Evolutionary conservation across 148 eudicot species (phyloP).

Genomic region (Silene latifolia): DNA sequence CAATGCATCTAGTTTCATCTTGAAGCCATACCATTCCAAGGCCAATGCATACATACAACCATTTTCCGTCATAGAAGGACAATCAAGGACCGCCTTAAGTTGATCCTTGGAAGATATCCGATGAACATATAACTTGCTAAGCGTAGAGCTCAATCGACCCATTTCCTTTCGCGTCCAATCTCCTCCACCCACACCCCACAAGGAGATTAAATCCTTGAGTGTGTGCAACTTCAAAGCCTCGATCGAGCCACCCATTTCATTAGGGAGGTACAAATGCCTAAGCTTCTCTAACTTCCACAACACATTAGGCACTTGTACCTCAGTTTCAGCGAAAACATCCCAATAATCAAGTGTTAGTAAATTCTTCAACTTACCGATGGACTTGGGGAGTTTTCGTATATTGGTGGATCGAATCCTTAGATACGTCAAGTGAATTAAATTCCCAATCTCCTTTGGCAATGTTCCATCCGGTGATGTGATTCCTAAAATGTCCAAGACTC

Average conservation of each 20-base stretch:
- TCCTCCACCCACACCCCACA: constrained; percentile 29
- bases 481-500: constrained; percentile 24
- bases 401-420: constrained; percentile 26
- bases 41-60: constrained; percentile 14
- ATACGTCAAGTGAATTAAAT: constrained; percentile 30
- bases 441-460: constrained; percentile 31
- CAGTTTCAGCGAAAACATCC: background rate
- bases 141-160: background rate
- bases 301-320: constrained; percentile 24
- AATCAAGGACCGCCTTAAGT: constrained; percentile 21
- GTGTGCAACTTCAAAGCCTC: constrained; percentile 16
- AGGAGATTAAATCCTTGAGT: constrained; percentile 11
- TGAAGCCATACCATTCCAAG: constrained; percentile 26
- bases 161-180: constrained; percentile 28
- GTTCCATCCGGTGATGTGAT: constrained; percentile 7
- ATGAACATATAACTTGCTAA: constrained; percentile 19
- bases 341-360: constrained; percentile 26
- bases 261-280: constrained; percentile 27
- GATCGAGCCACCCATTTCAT: background rate
- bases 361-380: constrained; percentile 25
- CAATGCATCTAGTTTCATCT: constrained; percentile 2
- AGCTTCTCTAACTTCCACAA: constrained; percentile 24
- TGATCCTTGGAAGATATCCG: constrained; percentile 23
- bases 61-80: constrained; percentile 13
- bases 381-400: constrained; percentile 22